Evolutionary conservation across 2,329 filamentous ascomycete genomes (phyloP).

Genomic region (Dactylellina drechsleri): DNA sequence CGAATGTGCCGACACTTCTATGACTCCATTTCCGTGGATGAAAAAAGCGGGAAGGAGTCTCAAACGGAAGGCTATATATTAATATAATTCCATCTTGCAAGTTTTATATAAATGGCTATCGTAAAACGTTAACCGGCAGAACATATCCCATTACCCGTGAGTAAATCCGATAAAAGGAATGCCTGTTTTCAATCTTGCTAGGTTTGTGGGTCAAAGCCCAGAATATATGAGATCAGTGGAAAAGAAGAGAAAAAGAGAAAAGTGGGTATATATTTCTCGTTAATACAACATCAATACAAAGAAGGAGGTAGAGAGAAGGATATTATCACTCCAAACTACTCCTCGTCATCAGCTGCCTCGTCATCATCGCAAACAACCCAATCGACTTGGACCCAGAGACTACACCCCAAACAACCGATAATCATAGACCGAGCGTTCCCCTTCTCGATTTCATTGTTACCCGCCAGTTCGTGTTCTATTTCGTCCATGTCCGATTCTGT

Average conservation of each 20-base stretch:
- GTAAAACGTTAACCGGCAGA: conserved; percentile 13
- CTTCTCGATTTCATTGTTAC: neutral
- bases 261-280: no score
- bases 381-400: conserved; percentile 73
- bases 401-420: conserved; percentile 74
- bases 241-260: neutral
- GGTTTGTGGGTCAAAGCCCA: neutral
- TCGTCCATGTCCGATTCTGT: conserved; percentile 71
- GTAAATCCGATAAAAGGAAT: conserved; percentile 8
- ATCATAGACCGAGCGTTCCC: conserved; percentile 62
- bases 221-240: neutral
- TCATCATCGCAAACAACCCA: conserved; percentile 68
- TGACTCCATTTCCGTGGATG: conserved; percentile 35
- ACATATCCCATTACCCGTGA: conserved; percentile 31
- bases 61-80: conserved; percentile 47
- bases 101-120: conserved; percentile 9
- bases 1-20: conserved; percentile 52
- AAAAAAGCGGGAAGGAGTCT: conserved; percentile 38
- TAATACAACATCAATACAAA: neutral
- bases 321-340: conserved; percentile 30
- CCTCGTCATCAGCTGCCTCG: no score
- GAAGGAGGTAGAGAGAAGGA: conserved; percentile 21
- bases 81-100: conserved; percentile 43
- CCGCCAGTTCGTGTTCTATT: conserved; percentile 65
- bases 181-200: conserved; percentile 19